These are phyloP conservation scores for Abrus precatorius DNA, from an alignment of 306 rosid genomes.

Conservation along the genomic window DNA sequence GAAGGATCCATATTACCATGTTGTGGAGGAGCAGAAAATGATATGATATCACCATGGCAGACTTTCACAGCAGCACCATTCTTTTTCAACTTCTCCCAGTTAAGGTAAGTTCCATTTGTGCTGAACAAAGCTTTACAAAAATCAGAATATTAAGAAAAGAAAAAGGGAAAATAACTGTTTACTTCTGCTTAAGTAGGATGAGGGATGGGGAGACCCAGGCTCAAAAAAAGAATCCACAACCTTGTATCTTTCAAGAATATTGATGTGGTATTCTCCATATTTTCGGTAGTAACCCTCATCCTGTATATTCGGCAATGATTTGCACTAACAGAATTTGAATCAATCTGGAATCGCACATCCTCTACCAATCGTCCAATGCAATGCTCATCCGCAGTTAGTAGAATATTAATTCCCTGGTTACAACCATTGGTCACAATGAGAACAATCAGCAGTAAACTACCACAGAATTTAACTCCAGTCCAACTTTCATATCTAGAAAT, in stretches of 20 bases:
- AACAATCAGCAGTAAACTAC: neutral
- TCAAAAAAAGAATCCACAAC: slow-evolving; percentile 51
- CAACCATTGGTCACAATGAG: slow-evolving; percentile 13
- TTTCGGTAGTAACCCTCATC: slow-evolving; percentile 59
- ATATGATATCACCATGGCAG: slow-evolving; percentile 85
- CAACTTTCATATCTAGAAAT: neutral
- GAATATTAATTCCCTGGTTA: slow-evolving; percentile 81
- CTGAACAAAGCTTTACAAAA: slow-evolving; percentile 60
- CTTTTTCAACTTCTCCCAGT: slow-evolving; percentile 81
- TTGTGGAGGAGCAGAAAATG: slow-evolving; percentile 90
- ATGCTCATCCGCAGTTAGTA: slow-evolving; percentile 80
- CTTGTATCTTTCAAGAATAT: slow-evolving; percentile 83
- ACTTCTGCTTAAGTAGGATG: slow-evolving; percentile 19
- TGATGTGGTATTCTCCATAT: slow-evolving; percentile 55
- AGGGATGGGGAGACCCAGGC: slow-evolving; percentile 8
- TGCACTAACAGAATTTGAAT: slow-evolving; percentile 74
- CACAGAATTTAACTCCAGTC: neutral
- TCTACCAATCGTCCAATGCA: slow-evolving; percentile 71
- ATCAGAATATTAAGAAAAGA: slow-evolving; percentile 32
- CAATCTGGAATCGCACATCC: slow-evolving; percentile 77
- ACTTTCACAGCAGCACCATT: slow-evolving; percentile 70
- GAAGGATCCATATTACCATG: slow-evolving; percentile 62
- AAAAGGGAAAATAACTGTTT: neutral
- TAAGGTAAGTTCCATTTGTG: slow-evolving; percentile 89
- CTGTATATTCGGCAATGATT: slow-evolving; percentile 81